Evolutionary conservation across 495 filamentous ascomycete species (phyloP), one percentile per base, ranked within the genome.

Genomic region (Chaetomium cochliodes): DNA sequence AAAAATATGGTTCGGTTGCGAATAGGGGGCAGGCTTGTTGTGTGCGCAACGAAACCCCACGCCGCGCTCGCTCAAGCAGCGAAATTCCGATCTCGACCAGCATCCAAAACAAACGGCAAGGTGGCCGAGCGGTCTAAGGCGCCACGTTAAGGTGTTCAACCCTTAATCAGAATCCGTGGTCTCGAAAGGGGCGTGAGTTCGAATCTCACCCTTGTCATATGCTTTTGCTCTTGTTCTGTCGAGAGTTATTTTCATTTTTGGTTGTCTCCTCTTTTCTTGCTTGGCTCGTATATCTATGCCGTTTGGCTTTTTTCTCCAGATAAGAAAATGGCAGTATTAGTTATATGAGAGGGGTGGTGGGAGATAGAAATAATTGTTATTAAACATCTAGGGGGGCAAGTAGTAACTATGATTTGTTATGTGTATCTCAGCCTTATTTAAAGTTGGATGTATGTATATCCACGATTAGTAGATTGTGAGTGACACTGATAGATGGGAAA

Each of bases 91-190:
- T 22, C 5, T 2, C 2, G 25, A 44, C 13, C 15, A 49, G 30
- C 22, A 63, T 28, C 54, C 20, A 65, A 65, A 59, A 15, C 37
- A 60, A 12, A 54, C 47, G 63, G 63, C 63, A 65, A 65, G 33
- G 11, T 65, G 63, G 63, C 63, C 63, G 63, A 65, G 63, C 63
- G 63, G 63, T 65, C 63, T 56, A 65, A 65, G 63, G 63, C 63
- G 63, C 63, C 63, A 65, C 63, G 63, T 65, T 65, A 65, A 65
- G 63, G 63, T 54, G n/a, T 49, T 33, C n/a, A 54, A 65, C 63
- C 63, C 63, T 65, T 65, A 65, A 65, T 65, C 42, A 41, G 22
- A 51, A 50, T 65, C 63, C 63, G 63, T 65, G 63, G 63, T 65
- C 63, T 51, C 33, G 33, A 51, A 65, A 55, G 55, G 63, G 63